These are phyloP conservation scores for Porphyrellus sp. DNA, from an alignment of 1,284 basidiomycete species.

Conservation along the genomic window DNA sequence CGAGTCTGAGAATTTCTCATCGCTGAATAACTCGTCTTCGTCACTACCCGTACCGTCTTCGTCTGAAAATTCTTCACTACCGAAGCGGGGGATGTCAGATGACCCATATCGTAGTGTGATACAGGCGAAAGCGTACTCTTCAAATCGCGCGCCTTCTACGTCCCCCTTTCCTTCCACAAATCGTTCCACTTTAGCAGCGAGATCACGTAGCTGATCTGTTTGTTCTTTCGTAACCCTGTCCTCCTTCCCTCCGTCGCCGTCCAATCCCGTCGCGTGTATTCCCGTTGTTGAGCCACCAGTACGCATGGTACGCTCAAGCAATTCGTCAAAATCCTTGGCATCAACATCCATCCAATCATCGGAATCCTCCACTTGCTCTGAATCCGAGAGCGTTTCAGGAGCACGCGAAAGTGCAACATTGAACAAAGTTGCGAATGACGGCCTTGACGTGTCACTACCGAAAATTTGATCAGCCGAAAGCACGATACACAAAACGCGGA, in stretches of 20 bases:
- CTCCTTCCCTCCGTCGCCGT: constrained; percentile 41
- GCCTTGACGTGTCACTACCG: constrained; percentile 54
- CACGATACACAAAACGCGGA: background rate
- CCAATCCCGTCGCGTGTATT: constrained; percentile 46
- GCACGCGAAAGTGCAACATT: constrained; percentile 56
- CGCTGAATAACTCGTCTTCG: constrained; percentile 40
- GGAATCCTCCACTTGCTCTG: constrained; percentile 50
- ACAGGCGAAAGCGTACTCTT: constrained; percentile 63
- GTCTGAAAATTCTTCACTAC: constrained; percentile 60
- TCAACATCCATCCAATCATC: constrained; percentile 76
- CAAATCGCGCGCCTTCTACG: constrained; percentile 81
- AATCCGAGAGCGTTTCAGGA: constrained; percentile 20
- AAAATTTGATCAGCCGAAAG: constrained; percentile 6
- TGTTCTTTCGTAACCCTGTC: constrained; percentile 57
- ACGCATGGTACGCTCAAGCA: constrained; percentile 41
- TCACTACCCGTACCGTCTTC: constrained; percentile 47
- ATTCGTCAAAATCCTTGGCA: constrained; percentile 59
- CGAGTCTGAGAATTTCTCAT: constrained; percentile 41
- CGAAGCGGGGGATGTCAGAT: constrained; percentile 6
- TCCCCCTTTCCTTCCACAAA: constrained; percentile 89
- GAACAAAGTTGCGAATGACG: constrained; percentile 72
- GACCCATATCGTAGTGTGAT: background rate
- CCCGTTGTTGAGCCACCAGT: constrained; percentile 23
- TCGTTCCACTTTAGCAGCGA: constrained; percentile 80
- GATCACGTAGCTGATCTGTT: constrained; percentile 63